A percentile compares a stretch with the other conserved stretches of the same genome.
phyloP scores from a whole-genome alignment of 352 stramenopile genomes.

The Globisporangium ultimum region DNA sequence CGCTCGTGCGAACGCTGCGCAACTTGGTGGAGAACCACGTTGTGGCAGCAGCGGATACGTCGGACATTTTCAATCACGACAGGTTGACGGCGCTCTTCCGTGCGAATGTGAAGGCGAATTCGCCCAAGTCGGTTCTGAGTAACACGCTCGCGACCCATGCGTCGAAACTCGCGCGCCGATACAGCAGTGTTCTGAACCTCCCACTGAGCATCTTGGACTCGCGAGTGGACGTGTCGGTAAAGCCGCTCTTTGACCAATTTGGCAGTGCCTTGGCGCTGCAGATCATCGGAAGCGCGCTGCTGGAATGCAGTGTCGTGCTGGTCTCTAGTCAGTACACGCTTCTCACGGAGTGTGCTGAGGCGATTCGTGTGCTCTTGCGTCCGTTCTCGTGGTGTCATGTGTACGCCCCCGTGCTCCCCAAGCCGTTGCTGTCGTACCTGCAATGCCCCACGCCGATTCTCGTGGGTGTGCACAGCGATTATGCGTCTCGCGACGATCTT shows the following conservation, averaged over 20 bases:
- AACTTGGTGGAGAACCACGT: conserved; percentile 59
- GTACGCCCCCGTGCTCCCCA: conserved; percentile 84
- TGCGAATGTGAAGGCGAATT: conserved; percentile 11
- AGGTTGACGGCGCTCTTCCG: conserved; percentile 39
- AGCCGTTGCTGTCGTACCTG: conserved; percentile 82
- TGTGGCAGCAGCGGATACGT: conserved; percentile 18
- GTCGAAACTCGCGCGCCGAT: conserved; percentile 24
- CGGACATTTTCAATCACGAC: conserved; percentile 48
- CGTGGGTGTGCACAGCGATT: conserved; percentile 78
- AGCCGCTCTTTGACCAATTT: conserved; percentile 67
- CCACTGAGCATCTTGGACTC: conserved; percentile 41
- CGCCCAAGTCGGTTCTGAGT: conserved; percentile 17
- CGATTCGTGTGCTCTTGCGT: conserved; percentile 79
- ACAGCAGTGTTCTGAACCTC: conserved; percentile 40
- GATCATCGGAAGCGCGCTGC: conserved; percentile 72
- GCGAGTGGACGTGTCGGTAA: conserved; percentile 63
- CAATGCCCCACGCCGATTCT: conserved; percentile 90
- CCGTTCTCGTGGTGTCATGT: conserved; percentile 90
- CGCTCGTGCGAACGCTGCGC: conserved; percentile 59
- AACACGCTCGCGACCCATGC: conserved; percentile 26
- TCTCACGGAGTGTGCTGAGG: conserved; percentile 78
- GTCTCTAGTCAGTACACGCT: conserved; percentile 81
- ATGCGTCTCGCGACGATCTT: conserved; percentile 51
- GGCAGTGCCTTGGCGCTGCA: conserved; percentile 63
- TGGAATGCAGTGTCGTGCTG: conserved; percentile 88